Conservation (phyloP, 495 filamentous ascomycete genomes). For the Cairneyella variabilis region DNA sequence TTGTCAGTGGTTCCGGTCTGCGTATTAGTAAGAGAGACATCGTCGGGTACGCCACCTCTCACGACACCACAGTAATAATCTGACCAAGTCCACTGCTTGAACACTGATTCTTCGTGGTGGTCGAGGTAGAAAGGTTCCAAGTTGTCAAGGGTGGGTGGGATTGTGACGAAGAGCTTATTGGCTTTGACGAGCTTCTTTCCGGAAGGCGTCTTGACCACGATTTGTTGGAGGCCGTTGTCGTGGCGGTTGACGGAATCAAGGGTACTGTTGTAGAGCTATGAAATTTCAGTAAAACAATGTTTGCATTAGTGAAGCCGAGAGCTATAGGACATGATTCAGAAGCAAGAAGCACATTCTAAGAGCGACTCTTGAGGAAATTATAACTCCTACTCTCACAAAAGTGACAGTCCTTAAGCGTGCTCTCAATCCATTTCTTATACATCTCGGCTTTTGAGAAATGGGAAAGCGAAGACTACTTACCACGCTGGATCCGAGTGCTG, state of each 20-base stretch:
- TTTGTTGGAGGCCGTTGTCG: slow-evolving; percentile 14
- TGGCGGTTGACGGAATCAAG: slow-evolving; percentile 30
- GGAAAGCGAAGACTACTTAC: no score
- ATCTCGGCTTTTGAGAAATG: no score
- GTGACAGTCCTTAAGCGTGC: no score
- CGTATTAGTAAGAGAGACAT: not conserved
- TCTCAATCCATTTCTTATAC: no score
- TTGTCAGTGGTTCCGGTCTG: not conserved
- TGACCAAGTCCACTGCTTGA: slow-evolving; percentile 33
- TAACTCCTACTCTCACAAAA: no score
- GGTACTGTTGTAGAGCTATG: slow-evolving; percentile 29
- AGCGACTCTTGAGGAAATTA: no score
- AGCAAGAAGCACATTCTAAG: no score
- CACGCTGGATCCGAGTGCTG: slow-evolving; percentile 28
- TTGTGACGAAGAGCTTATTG: slow-evolving; percentile 43
- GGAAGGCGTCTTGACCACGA: slow-evolving; percentile 34
- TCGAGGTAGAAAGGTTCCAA: slow-evolving; percentile 35
- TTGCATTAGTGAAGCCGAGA: no score
- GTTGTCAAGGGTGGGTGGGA: slow-evolving; percentile 37
- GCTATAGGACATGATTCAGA: no score
- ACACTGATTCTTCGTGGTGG: slow-evolving; percentile 32
- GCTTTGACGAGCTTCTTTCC: slow-evolving; percentile 38
- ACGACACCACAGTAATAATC: slow-evolving; percentile 39
- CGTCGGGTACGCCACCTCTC: slow-evolving; percentile 3
- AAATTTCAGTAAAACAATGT: no score